Base-by-base conservation (phyloP, 225 moss, liverwort and hornwort species). In the Rhytidiadelphus loreus region DNA sequence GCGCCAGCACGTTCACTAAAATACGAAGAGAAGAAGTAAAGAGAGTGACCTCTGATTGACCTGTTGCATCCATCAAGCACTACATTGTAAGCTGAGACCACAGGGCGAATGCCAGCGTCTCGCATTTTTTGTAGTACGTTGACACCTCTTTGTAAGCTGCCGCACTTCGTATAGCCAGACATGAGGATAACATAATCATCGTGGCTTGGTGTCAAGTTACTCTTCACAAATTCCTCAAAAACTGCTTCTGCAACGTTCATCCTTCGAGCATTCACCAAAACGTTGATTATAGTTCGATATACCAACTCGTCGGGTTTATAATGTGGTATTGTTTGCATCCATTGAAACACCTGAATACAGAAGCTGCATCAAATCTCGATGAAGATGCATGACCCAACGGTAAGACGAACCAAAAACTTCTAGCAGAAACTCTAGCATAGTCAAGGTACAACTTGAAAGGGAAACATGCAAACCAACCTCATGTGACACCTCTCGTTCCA, bases 31-130 rank as follows among this genome's bases (percentile, higher is more conserved):
- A 22, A 82, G 79, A 83, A 89, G 78, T 79, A 83, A 46, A 89
- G 87, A 39, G 66, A 56, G 50, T 63, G 50, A 87, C 99, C 97
- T 90, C 92, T 96, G 39, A 94, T 92, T 90, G 94, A 93, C 90
- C 95, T 95, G 89, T 88, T 91, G 92, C 99, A 99, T 77, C 97
- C 99, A 89, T 99, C 99, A 65, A 99, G 91, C 39, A 99, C 88
- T 19, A 95, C 90, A 88, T 97, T 99, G 83, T 97, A 99, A 58
- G 95, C 95, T 56, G 95, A 91, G 64, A 97, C 92, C 43, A 89
- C 87, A 80, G 97, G 99, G 69, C 84, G 88, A 62, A 96, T 87
- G 74, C 96, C 96, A 48, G 92, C 96, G 70, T 93, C 92, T 91
- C 89, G 94, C 95, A 99, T 97, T 86, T 93, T 93, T 30, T 95